Base-by-base conservation (phyloP, 2,329 filamentous ascomycete species). In the Basipetospora chlamydospora region DNA sequence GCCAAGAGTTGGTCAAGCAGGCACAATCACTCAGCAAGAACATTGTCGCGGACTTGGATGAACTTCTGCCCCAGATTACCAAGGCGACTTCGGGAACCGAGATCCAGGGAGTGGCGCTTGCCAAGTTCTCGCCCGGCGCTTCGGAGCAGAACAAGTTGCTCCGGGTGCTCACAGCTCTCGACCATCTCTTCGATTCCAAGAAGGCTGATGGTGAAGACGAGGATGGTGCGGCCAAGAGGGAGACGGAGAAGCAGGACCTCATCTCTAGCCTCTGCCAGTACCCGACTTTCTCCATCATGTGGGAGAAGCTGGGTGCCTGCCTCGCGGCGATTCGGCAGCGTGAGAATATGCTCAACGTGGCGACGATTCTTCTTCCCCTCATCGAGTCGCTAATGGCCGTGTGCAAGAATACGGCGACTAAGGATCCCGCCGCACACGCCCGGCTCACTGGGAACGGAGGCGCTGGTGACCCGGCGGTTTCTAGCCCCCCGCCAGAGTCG, bases 371-470 rank as follows among this genome's bases (percentile, higher is more conserved):
- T 18, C 66, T 96, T 25, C 90, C 90, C 21, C 65, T 98, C 21
- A 95, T 98, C 42, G 90, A 98, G 57, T 85, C 87, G 5, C 66
- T 98, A 42, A 98, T 98, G 90, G 90, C 98, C 37, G 87, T 98
- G 20, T 98, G 92, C 70, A 98, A 96, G 66, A 96, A 96, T 56
- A 94, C 86, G 7, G 81, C 85, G 2, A 65, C 86, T 37, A 79
- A 77, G 50, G 82, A 90, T 42, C 57, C 31, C 60, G 56, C 43
- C 73, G 77, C 28, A 86, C 77, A 47, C 77, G 81, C 52, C 8
- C 49, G 59, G 32, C 55, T 69, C 44, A 54, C 51, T 49, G 54
- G 68, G 54, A 39, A 57, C 26, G 60, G 56, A 43, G 81, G 80
- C 51, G n/a, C n/a, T 6, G 11, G 22, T 6, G 82, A 90, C 33